Conservation (phyloP, 108 stramenopile genomes). For the Fistulifera pelliculosa region DNA sequence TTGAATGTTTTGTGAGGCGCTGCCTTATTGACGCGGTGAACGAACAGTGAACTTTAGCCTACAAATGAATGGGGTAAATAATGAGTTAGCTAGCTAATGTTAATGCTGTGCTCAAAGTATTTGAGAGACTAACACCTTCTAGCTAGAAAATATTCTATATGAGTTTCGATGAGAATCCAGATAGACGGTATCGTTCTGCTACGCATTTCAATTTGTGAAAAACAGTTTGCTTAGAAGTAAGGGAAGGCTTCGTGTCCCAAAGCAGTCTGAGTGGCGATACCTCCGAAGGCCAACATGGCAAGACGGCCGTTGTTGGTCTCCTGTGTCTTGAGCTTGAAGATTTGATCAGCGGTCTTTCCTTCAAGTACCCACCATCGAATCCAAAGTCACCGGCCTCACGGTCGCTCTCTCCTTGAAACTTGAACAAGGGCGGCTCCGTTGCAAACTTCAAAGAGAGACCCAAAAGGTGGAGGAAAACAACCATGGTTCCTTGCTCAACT, state of each 20-base stretch:
- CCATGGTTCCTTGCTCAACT: slow-evolving; percentile 73
- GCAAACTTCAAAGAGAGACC: slow-evolving; percentile 75
- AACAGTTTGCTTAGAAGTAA: slow-evolving; percentile 36
- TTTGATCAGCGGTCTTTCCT: slow-evolving; percentile 69
- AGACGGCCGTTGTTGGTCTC: slow-evolving; percentile 92
- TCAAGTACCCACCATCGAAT: slow-evolving; percentile 76
- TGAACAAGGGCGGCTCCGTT: slow-evolving; percentile 71
- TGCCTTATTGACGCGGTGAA: no score
- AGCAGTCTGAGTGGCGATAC: slow-evolving; percentile 87
- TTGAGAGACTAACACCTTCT: no score
- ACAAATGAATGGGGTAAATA: no score
- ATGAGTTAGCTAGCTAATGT: no score
- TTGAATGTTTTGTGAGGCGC: no score
- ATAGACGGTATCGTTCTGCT: background rate
- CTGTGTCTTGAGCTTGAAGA: slow-evolving; percentile 69
- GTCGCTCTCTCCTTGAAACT: slow-evolving; percentile 86
- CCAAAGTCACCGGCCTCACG: slow-evolving; percentile 86
- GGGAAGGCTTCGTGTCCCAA: slow-evolving; percentile 69
- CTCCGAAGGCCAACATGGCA: slow-evolving; percentile 94
- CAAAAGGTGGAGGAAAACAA: slow-evolving; percentile 59
- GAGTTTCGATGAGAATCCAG: background rate
- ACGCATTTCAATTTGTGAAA: background rate
- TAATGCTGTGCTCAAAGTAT: no score
- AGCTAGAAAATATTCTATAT: no score
- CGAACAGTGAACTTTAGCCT: no score